Evolutionary conservation across 2,329 filamentous ascomycete species (phyloP), one percentile per base, ranked within the genome.

Genomic region (Hypoxylon rubiginosum): DNA sequence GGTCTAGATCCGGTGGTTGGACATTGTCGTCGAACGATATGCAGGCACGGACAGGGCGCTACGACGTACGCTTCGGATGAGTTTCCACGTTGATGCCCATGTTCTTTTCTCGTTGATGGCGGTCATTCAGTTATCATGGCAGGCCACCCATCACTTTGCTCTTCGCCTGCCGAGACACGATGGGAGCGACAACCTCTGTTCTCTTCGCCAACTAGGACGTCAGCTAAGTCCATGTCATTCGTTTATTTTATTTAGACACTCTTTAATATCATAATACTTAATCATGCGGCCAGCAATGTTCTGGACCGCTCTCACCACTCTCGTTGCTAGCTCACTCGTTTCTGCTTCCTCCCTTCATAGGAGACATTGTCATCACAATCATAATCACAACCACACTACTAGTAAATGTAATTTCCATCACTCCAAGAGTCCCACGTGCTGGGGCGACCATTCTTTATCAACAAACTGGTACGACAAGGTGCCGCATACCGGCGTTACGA

Each of bases 361-460:
- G 28, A 45, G 30, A 57, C 28, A 64, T 10, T 46, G 19, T 43
- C 66, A 72, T 36, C 32, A 36, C 10, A 13, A 13, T 13, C 32
- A 36, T 36, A 10, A 36, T 9, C 32, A 36, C 13, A 36, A 36
- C 32, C 32, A 36, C 32, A 36, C 11, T 30, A 61, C 54, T 62
- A 50, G 61, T 39, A 67, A 67, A 55, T 74, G 72, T 52, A 71
- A 76, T 41, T 74, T 74, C 19, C 61, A 74, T 46, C 69, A 71
- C 51, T 68, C 68, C 8, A 74, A 72, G 19, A 74, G 77, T 36
- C 77, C 79, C 11, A 66, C 69, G 13, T 74, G 79, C 58, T 84
- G 84, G 85, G 84, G 84, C 24, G 78, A 85, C 46, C 83, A 82
- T 64, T 81, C 81, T 52, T 79, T 86, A 49, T 75, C 80, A 43